Base-by-base conservation (phyloP, 2,329 filamentous ascomycete genomes). In the Xylaria arbuscula region DNA sequence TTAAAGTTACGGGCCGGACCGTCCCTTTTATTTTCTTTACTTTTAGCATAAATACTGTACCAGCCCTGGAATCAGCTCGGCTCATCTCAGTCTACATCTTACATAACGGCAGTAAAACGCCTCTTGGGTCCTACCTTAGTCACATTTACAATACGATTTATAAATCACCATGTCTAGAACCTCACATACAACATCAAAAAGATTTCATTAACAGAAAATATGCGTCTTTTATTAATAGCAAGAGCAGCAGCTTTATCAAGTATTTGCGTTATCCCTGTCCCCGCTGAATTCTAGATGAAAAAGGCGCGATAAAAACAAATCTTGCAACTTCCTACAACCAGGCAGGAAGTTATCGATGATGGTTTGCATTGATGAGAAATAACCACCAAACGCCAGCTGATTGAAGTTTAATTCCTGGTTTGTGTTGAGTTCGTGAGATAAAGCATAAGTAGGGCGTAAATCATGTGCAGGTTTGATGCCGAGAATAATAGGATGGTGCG, bases 291-390 rank as follows among this genome's bases (percentile, higher is more conserved):
- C 62, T 65, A 65, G 56, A 54, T 45, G 48, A 55, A 53, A 42
- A 34, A 64, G 48, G 28, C 28, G 36, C 45, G n/a, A 47, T n/a
- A 22, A 22, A 48, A 19, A 40, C 19, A 56, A 66, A 48, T 54
- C 38, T 55, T 13, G 17, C 13, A 45, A 34, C 55, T 51, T 56
- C 42, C 56, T 45, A 64, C 61, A n/a, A 65, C 66, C 56, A 22
- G 56, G 56, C 61, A 65, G 56, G 50, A 64, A 56, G 36, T 56
- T 22, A 57, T 68, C 13, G 15, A 56, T 51, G 54, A 19, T 28
- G 13, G 47, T 34, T 17, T 19, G 47, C 28, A 28, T 28, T 28
- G 28, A 28, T 28, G 34, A 15, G 36, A 38, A 24, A 36, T 32
- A 48, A 34, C 32, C 40, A 2, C 42, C 32, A 28, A 56, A 38